These are phyloP conservation scores for Bretschneidera sinensis DNA, from an alignment of 345 rosid genomes.

Conservation along the genomic window DNA sequence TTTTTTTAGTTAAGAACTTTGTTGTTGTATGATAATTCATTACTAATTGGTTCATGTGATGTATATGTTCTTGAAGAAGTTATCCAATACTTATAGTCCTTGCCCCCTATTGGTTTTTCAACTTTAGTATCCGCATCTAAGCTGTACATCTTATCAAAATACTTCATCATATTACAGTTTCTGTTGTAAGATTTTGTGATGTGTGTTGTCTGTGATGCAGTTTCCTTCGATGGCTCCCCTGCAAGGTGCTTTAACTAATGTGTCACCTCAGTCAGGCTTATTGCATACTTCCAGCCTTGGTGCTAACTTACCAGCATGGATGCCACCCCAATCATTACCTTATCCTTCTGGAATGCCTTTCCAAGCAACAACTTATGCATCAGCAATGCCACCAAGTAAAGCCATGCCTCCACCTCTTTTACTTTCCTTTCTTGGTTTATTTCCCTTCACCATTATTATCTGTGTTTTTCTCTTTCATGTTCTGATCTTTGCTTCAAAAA, in stretches of 20 bases:
- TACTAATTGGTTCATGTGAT: too few relatives aligned
- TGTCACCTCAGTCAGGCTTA: constrained; percentile 42
- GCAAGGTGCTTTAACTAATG: constrained; percentile 58
- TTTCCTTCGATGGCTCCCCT: constrained; percentile 74
- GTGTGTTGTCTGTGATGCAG: constrained; percentile 32
- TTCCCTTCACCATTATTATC: background rate
- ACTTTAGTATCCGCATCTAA: too few relatives aligned
- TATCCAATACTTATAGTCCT: too few relatives aligned
- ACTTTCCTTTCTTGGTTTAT: background rate
- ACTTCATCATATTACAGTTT: too few relatives aligned
- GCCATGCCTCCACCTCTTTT: background rate
- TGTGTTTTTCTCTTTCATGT: constrained; percentile 4
- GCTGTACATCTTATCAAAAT: too few relatives aligned
- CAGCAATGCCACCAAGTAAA: constrained; percentile 64
- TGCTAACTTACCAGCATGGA: constrained; percentile 44
- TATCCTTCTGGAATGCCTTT: constrained; percentile 41
- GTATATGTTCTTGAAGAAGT: too few relatives aligned
- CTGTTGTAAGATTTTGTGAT: background rate
- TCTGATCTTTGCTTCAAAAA: constrained; percentile 20
- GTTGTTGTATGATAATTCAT: too few relatives aligned
- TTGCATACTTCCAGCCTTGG: constrained; percentile 41
- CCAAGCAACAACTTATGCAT: constrained; percentile 33
- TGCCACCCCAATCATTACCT: constrained; percentile 34
- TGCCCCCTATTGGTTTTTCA: too few relatives aligned
- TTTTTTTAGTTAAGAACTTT: too few relatives aligned